Base-by-base conservation (phyloP, 352 stramenopile species). In the Pythium folliculosum region DNA sequence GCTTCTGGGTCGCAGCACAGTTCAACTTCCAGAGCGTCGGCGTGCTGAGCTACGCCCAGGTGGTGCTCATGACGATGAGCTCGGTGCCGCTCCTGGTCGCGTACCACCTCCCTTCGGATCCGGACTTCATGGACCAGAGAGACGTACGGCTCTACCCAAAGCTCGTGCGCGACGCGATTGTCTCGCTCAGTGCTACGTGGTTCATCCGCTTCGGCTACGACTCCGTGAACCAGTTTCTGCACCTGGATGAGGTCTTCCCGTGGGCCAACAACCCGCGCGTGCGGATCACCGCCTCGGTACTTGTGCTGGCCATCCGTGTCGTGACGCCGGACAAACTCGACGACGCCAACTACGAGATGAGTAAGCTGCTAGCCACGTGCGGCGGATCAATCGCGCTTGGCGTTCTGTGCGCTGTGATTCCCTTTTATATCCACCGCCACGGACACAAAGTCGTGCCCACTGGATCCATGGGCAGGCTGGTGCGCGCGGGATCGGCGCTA, bases 21-120 rank as follows among this genome's bases (percentile, higher is more conserved):
- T 59, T 77, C 64, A 77, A 81, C 51, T 73, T 81, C 55, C 74
- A 81, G 45, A 72, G 74, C 40, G 59, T 78, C 19, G 65, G 71
- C 14, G 69, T 81, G 9, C 56, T 81, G 35, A 75, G 64, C 35
- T 77, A 71, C 32, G 13, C 52, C 9, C 65, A 78, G 37, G 68
- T 77, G 12, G 8, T 77, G 27, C 64, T 81, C 14, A 67, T 81
- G 52, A 62, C 71, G 17, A 55, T 78, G 16, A 75, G 68, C 21
- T 65, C 67, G 1, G 43, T 76, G 21, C 73, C 71, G 23, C 51
- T 80, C 8, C 38, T 80, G 21, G 22, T 80, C 23, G 60, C 66
- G 16, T 80, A 74, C 50, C 73, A 77, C 54, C 38, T 80, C 21
- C 71, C 73, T 0, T 56, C 60, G 22, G 71, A 80, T 35, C 68